These are phyloP conservation scores for Cystofilobasidium macerans DNA, from an alignment of 768 basidiomycete species.

Conservation along the genomic window DNA sequence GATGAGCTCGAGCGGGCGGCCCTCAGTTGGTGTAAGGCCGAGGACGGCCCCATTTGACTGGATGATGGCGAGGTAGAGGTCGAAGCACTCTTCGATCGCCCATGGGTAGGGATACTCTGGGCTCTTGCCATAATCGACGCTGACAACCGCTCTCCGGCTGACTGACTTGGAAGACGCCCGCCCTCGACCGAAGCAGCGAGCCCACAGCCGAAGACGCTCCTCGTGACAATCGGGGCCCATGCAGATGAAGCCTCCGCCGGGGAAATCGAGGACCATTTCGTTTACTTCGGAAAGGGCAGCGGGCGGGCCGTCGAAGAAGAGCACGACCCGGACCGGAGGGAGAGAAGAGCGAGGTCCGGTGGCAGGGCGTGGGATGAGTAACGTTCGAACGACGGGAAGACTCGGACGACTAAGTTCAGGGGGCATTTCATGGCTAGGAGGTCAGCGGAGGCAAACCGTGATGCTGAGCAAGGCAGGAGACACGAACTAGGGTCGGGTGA, in stretches of 20 bases:
- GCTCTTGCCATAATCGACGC: conserved; percentile 90
- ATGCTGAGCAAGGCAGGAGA: conserved; percentile 46
- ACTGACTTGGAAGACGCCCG: background rate
- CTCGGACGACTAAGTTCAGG: conserved; percentile 42
- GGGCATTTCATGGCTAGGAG: too few species aligned
- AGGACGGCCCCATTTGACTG: conserved; percentile 68
- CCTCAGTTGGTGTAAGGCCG: conserved; percentile 58
- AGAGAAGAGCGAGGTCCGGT: conserved; percentile 43
- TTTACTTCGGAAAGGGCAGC: conserved; percentile 53
- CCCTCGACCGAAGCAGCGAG: conserved; percentile 38
- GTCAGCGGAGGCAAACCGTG: conserved; percentile 53
- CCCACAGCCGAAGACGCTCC: conserved; percentile 81
- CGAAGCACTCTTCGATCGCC: conserved; percentile 89
- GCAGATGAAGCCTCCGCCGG: conserved; percentile 92
- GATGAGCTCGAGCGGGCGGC: conserved; percentile 63
- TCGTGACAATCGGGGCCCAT: conserved; percentile 96
- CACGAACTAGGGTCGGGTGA: conserved; percentile 49
- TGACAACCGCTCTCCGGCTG: conserved; percentile 60
- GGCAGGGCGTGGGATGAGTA: conserved; percentile 67
- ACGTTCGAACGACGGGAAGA: conserved; percentile 56
- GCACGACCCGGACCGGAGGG: conserved; percentile 64
- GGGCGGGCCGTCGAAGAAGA: conserved; percentile 68
- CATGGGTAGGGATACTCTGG: conserved; percentile 99
- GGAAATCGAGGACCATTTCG: conserved; percentile 81
- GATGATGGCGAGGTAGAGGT: conserved; percentile 68